These are phyloP conservation scores for Anisodus acutangulus DNA, from an alignment of 257 asterid genomes.

Conservation along the genomic window DNA sequence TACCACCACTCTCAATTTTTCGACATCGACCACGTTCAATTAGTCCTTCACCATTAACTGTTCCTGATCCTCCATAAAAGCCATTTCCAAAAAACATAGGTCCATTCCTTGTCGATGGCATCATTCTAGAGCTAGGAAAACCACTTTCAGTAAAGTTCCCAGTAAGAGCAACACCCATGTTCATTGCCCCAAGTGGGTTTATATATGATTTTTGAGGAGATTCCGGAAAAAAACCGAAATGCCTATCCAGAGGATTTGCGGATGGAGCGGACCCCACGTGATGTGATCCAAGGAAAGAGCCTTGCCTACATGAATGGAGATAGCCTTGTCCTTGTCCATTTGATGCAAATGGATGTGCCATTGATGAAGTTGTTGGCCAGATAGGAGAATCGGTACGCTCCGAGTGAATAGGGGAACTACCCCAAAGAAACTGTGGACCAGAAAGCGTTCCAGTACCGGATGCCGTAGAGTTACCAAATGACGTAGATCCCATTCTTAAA, in stretches of 20 bases:
- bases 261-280: slow-evolving; percentile 98
- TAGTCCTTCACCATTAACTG: slow-evolving; percentile 52
- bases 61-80: slow-evolving; percentile 66
- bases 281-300: slow-evolving; percentile 61
- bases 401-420: slow-evolving; percentile 77
- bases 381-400: slow-evolving; percentile 57
- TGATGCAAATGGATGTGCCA: slow-evolving; percentile 55
- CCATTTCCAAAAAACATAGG: slow-evolving; percentile 71
- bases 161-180: slow-evolving; percentile 64
- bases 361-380: slow-evolving; percentile 61
- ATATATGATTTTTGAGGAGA: slow-evolving; percentile 78
- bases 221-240: slow-evolving; percentile 81
- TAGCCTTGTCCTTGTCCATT: slow-evolving; percentile 59
- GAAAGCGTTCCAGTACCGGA: slow-evolving; percentile 86
- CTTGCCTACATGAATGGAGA: slow-evolving; percentile 58
- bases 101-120: slow-evolving; percentile 69
- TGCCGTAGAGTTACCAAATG: slow-evolving; percentile 57
- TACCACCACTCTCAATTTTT: slow-evolving; percentile 69
- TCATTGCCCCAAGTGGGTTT: slow-evolving; percentile 63
- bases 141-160: slow-evolving; percentile 72
- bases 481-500: slow-evolving; percentile 60
- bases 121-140: slow-evolving; percentile 73
- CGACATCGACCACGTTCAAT: slow-evolving; percentile 77
- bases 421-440: slow-evolving; percentile 98
- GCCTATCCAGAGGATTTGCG: slow-evolving; percentile 71